phyloP scores from a whole-genome alignment of 1,139 yeast species.

The Hemisphaericaspora subhashii region DNA sequence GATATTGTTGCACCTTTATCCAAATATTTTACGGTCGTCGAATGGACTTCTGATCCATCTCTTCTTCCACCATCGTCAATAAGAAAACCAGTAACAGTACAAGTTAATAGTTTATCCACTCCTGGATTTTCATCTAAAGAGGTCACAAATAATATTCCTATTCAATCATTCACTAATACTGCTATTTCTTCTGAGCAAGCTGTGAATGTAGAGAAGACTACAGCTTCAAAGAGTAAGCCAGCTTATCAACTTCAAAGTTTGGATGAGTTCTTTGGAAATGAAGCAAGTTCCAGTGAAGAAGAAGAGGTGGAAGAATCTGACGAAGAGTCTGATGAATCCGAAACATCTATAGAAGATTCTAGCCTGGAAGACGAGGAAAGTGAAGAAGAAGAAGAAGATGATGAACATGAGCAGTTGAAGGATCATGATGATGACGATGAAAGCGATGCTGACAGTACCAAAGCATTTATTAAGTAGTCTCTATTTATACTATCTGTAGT shows the following conservation, averaged over 20 bases:
- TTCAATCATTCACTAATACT: conserved; percentile 20
- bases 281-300: conserved; percentile 26
- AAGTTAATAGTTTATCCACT: conserved; percentile 24
- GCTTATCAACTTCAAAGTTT: conserved; percentile 66
- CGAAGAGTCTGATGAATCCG: conserved; percentile 19
- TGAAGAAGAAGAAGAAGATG: conserved; percentile 13
- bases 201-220: conserved; percentile 9
- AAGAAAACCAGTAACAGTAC: conserved; percentile 33
- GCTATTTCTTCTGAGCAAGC: conserved; percentile 28
- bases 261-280: conserved; percentile 78
- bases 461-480: conserved; percentile 4
- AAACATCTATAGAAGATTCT: conserved; percentile 9
- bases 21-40: conserved; percentile 28
- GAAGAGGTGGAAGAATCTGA: conserved; percentile 29
- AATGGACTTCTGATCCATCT: conserved; percentile 34
- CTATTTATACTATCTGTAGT: neutral
- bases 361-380: conserved; percentile 12
- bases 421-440: conserved; percentile 1
- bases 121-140: conserved; percentile 18
- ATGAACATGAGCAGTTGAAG: conserved; percentile 7
- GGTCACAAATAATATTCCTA: conserved; percentile 23
- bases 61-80: conserved; percentile 33
- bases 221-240: conserved; percentile 22
- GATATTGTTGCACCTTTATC: conserved; percentile 8
- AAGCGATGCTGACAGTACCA: conserved; percentile 8